Conservation (phyloP, 116 monocot genomes). For the Iris pallida region DNA sequence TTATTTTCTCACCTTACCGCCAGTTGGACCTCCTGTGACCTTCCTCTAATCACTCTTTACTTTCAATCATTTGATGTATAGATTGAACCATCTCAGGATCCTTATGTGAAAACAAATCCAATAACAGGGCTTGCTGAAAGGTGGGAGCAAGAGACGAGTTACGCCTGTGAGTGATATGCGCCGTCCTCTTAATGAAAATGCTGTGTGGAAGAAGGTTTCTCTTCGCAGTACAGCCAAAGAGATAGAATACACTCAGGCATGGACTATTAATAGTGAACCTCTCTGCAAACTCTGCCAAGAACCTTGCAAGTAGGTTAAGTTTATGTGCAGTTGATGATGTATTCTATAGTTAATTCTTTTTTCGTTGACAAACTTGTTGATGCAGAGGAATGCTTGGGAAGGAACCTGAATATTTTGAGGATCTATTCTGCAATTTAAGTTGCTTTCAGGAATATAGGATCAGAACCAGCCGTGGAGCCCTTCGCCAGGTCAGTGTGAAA, state of each 20-base stretch:
- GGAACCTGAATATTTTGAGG: constrained; percentile 93
- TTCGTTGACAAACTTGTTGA: constrained; percentile 3
- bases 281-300: constrained; percentile 93
- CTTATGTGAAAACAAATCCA: background rate
- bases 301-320: constrained; percentile 59
- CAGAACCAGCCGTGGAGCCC: constrained; percentile 68
- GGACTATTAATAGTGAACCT: constrained; percentile 56
- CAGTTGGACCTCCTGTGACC: no score
- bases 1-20: no score
- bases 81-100: no score
- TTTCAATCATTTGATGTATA: no score
- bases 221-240: constrained; percentile 43
- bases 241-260: constrained; percentile 72
- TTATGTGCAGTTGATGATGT: background rate
- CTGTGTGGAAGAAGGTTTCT: constrained; percentile 76
- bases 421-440: constrained; percentile 78
- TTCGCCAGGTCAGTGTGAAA: constrained; percentile 57
- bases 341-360: background rate
- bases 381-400: constrained; percentile 69
- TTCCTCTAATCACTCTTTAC: no score
- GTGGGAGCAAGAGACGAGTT: constrained; percentile 81
- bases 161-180: constrained; percentile 66
- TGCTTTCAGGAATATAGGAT: constrained; percentile 80
- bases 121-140: constrained; percentile 80
- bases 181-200: constrained; percentile 60